These are phyloP conservation scores for Petasospora rhodanensis DNA, from an alignment of 1,139 yeast species.

Conservation along the genomic window DNA sequence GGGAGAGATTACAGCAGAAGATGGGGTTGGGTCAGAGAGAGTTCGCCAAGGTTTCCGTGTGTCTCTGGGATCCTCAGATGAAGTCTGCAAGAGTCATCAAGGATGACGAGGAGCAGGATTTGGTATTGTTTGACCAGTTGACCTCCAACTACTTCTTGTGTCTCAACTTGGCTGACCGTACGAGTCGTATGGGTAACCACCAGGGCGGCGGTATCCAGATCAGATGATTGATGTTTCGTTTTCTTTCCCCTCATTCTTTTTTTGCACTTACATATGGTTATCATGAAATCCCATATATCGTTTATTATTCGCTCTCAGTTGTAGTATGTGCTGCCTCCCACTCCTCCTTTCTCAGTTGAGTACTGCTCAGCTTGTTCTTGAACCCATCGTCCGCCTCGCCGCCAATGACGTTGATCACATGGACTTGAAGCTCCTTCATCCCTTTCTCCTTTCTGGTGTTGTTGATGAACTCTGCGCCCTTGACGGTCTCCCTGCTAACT, in stretches of 20 bases:
- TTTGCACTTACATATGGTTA: too few relatives aligned
- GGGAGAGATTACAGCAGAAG: slow-evolving; percentile 57
- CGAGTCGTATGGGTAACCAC: slow-evolving; percentile 32
- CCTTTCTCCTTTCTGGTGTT: slow-evolving; percentile 53
- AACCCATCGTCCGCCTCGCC: slow-evolving; percentile 53
- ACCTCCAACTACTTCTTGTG: slow-evolving; percentile 55
- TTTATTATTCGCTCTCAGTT: too few relatives aligned
- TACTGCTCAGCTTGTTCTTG: slow-evolving; percentile 80
- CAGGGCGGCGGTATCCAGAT: slow-evolving; percentile 26
- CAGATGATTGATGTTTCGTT: too few relatives aligned
- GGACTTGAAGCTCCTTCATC: slow-evolving; percentile 48
- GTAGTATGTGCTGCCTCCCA: slow-evolving; percentile 13
- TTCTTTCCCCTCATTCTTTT: slow-evolving; percentile 2
- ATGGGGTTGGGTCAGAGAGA: slow-evolving; percentile 78
- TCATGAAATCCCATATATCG: too few relatives aligned
- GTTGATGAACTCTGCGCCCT: slow-evolving; percentile 75
- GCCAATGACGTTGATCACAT: slow-evolving; percentile 69
- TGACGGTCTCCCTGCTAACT: slow-evolving; percentile 71
- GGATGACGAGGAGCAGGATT: slow-evolving; percentile 49
- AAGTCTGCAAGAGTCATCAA: slow-evolving; percentile 43
- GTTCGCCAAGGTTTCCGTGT: slow-evolving; percentile 69
- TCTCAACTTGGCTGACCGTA: slow-evolving; percentile 81
- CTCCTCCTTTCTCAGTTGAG: slow-evolving; percentile 36
- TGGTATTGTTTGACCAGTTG: slow-evolving; percentile 53
- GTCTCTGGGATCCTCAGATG: slow-evolving; percentile 27